These are phyloP conservation scores for Jaltomata sinuosa DNA, from an alignment of 257 asterid species.

Conservation along the genomic window DNA sequence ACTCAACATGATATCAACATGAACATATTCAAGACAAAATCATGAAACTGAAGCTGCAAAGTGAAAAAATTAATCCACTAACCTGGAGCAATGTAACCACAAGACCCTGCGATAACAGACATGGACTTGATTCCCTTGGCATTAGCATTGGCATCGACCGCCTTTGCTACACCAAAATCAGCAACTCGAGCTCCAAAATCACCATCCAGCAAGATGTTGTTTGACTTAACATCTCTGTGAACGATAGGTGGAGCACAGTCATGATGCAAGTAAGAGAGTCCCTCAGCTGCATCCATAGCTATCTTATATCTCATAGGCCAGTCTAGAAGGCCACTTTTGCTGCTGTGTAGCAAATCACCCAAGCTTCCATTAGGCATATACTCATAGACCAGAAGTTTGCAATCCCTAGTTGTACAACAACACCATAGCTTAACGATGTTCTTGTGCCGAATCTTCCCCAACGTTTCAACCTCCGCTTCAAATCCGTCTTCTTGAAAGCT, in stretches of 20 bases:
- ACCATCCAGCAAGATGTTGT: conserved; percentile 70
- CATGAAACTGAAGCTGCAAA: not conserved
- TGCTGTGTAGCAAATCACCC: conserved; percentile 85
- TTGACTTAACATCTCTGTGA: conserved; percentile 87
- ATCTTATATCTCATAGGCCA: conserved; percentile 87
- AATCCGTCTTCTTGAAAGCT: conserved; percentile 40
- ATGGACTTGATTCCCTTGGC: conserved; percentile 62
- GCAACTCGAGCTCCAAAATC: conserved; percentile 88
- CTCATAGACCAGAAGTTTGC: conserved; percentile 89
- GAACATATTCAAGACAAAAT: not conserved
- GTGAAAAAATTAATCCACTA: not conserved
- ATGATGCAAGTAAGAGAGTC: conserved; percentile 85
- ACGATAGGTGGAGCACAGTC: conserved; percentile 84
- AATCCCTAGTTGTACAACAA: conserved; percentile 61
- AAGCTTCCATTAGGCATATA: conserved; percentile 95
- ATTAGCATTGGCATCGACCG: conserved; percentile 39
- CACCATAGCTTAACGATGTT: conserved; percentile 92
- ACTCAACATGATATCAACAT: not conserved
- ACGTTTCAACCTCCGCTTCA: conserved; percentile 74
- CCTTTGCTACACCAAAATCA: conserved; percentile 92
- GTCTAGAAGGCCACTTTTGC: conserved; percentile 61
- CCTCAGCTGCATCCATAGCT: conserved; percentile 90
- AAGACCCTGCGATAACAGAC: conserved; percentile 98
- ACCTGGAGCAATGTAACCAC: conserved; percentile 99
- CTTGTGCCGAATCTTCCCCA: conserved; percentile 92